A percentile compares a stretch with the other conserved stretches of the same genome.
phyloP scores from a whole-genome alignment of 2,329 filamentous ascomycete species.

The Cladosporium sp. region DNA sequence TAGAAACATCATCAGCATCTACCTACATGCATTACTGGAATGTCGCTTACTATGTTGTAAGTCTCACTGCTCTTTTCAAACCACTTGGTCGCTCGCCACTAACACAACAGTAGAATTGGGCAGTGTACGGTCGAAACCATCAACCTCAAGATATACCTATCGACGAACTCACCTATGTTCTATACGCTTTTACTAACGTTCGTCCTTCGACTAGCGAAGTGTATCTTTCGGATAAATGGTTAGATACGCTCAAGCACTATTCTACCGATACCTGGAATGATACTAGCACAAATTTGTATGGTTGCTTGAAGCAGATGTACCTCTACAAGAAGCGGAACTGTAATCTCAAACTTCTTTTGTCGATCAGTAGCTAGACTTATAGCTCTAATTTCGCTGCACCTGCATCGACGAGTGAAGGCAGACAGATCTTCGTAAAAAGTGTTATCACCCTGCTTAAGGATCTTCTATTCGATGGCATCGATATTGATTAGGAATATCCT shows the following conservation, averaged over 20 bases:
- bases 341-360: conserved; percentile 74
- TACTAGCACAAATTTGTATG: conserved; percentile 68
- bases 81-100: too few relatives aligned
- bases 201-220: conserved; percentile 76
- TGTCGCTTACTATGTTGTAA: too few relatives aligned
- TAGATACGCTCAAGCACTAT: conserved; percentile 69
- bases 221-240: conserved; percentile 65
- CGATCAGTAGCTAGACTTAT: conserved; percentile 80
- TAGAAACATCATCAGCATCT: too few relatives aligned
- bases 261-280: conserved; percentile 64
- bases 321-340: conserved; percentile 73
- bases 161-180: too few relatives aligned
- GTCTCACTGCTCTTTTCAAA: too few relatives aligned
- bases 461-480: conserved; percentile 64
- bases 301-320: conserved; percentile 73
- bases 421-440: conserved; percentile 65
- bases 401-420: conserved; percentile 59
- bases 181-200: conserved; percentile 84
- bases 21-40: too few relatives aligned
- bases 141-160: too few relatives aligned
- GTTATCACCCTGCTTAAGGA: conserved; percentile 75
- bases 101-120: too few relatives aligned
- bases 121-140: too few relatives aligned
- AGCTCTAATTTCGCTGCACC: conserved; percentile 74
- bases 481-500: conserved; percentile 52